phyloP scores from a whole-genome alignment of 768 basidiomycete species.

The Lactifluus piperatus region DNA sequence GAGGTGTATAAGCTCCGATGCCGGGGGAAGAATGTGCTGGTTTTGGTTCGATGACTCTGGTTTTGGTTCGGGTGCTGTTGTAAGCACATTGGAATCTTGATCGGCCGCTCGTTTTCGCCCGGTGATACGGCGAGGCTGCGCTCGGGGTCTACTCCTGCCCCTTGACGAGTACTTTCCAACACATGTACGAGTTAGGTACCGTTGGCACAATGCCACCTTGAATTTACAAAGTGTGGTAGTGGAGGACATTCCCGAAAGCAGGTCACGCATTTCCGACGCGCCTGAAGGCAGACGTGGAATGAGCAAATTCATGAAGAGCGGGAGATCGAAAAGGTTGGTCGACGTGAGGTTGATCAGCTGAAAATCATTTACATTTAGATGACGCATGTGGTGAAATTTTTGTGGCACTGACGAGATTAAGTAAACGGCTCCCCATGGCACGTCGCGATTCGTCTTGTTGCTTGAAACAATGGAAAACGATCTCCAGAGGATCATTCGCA shows the following conservation, averaged over 20 bases:
- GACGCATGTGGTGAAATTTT: background rate
- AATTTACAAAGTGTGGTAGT: constrained; percentile 23
- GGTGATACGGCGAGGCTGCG: constrained; percentile 23
- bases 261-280: constrained; percentile 16
- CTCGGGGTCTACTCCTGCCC: constrained; percentile 21
- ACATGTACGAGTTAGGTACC: constrained; percentile 18
- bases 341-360: constrained; percentile 31
- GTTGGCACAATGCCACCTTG: constrained; percentile 26
- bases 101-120: constrained; percentile 10
- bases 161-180: background rate
- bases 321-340: constrained; percentile 27
- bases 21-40: constrained; percentile 10
- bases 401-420: constrained; percentile 25
- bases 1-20: constrained; percentile 18
- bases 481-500: constrained; percentile 39
- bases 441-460: constrained; percentile 22
- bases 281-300: constrained; percentile 23
- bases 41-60: background rate
- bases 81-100: background rate
- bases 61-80: background rate
- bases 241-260: constrained; percentile 24
- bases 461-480: constrained; percentile 28
- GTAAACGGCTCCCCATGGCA: constrained; percentile 24
- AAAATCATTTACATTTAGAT: background rate
- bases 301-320: constrained; percentile 27